Base-by-base conservation (phyloP, 345 rosid species). In the Murraya koenigii region DNA sequence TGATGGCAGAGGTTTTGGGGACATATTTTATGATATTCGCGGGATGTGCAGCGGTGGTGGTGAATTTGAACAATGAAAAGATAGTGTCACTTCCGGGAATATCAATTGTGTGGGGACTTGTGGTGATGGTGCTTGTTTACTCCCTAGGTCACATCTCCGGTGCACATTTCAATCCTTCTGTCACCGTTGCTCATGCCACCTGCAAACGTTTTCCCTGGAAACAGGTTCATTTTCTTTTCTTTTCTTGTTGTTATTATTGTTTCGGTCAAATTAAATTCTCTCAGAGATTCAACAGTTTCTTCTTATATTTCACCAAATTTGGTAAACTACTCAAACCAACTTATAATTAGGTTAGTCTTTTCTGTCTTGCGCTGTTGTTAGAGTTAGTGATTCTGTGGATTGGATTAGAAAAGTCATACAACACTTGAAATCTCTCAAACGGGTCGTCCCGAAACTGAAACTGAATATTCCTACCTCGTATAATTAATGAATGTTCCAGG, bases 151-250 rank as follows among this genome's bases (percentile, higher is more conserved):
- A 95, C 76, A 92, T 95, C 88, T 93, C 99, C 23, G 99, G 99
- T 49, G 99, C 97, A 72, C 98, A 95, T 89, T 92, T 95, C 63
- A 95, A 95, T 74, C 99, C 98, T 7, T 93, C 99, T 7, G 98
- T 95, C 82, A 95, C 99, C 70, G 82, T 93, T 35, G 99, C 99
- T 76, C 92, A 92, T 55, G 99, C 99, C 20, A 80, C 92, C 61
- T 88, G 90, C 87, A 87, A 85, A 55, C 87, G 97, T 68, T 95
- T 95, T 78, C 98, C 99, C 10, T 79, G 89, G 79, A 93, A 86
- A 85, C 97, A 90, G 90, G 98, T 90, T 68, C 72, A 0, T 23
- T 1, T 44, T 44, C 17, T 44, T 44, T 3, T 44, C 38, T 35
- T 35, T 35, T 35, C 49, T 44, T 44, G 13, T 44, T 44, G 49